A percentile compares a stretch with the other conserved stretches of the same genome.
These are phyloP conservation scores for Lolium rigidum DNA, from an alignment of 176 grass and related monocot genomes.

Conservation along the genomic window DNA sequence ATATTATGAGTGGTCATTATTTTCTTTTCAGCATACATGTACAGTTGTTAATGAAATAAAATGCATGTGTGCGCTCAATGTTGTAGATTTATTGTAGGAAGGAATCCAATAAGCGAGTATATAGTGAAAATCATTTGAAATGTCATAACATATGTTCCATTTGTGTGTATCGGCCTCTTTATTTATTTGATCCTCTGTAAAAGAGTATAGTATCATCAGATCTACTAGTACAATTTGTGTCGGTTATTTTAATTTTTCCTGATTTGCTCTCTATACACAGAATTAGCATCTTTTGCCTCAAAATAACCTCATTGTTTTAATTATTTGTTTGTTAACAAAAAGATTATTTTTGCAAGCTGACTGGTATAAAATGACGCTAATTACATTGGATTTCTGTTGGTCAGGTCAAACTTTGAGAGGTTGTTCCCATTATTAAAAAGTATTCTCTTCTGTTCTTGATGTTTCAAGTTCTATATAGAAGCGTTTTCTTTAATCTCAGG, in stretches of 20 bases:
- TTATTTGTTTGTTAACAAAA: neutral
- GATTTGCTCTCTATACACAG: neutral
- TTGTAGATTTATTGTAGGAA: too few relatives aligned
- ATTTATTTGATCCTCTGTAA: too few relatives aligned
- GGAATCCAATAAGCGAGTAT: too few relatives aligned
- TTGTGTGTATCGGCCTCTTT: too few relatives aligned
- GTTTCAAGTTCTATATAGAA: neutral
- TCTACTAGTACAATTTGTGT: neutral
- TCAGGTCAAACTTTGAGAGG: neutral
- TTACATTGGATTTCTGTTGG: neutral
- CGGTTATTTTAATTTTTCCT: neutral
- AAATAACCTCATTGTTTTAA: neutral
- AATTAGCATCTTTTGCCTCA: neutral
- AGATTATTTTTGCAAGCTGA: neutral
- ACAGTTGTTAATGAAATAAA: too few relatives aligned
- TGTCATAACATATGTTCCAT: too few relatives aligned
- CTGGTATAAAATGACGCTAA: neutral
- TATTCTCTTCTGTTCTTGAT: neutral
- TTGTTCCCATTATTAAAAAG: neutral
- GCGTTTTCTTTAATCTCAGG: neutral
- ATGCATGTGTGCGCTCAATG: too few relatives aligned
- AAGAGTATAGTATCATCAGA: too few relatives aligned
- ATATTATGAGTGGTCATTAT: too few relatives aligned
- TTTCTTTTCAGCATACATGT: too few relatives aligned
- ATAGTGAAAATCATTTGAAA: too few relatives aligned